These are phyloP conservation scores for Lyophyllum semitale DNA, from an alignment of 768 basidiomycete genomes.

Conservation along the genomic window DNA sequence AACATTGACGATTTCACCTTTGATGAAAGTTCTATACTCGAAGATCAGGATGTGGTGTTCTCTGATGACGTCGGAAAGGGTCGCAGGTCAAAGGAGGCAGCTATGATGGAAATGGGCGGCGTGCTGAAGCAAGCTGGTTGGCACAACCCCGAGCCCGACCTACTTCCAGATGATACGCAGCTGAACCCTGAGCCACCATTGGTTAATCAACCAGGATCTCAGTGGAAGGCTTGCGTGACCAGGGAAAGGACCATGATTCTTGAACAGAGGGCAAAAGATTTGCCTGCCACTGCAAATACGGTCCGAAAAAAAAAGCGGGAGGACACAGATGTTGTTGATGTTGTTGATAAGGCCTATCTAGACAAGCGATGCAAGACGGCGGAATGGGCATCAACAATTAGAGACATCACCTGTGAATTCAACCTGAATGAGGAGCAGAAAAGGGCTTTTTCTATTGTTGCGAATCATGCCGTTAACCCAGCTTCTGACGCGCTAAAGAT, in stretches of 20 bases:
- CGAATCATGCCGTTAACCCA: slow-evolving; percentile 14
- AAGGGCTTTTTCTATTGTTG: slow-evolving; percentile 17
- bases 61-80: background rate
- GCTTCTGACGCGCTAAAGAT: slow-evolving; percentile 21
- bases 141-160: background rate
- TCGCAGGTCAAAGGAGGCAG: background rate
- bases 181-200: background rate
- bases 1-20: background rate
- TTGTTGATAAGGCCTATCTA: background rate
- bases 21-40: background rate
- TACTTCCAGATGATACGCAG: background rate
- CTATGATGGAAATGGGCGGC: background rate
- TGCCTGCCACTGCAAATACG: background rate
- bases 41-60: background rate
- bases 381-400: background rate
- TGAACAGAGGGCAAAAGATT: background rate
- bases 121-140: background rate
- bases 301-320: background rate
- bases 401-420: background rate
- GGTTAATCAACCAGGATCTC: background rate
- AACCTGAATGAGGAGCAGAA: slow-evolving; percentile 7
- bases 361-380: background rate
- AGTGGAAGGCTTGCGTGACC: background rate
- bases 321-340: background rate
- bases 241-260: background rate